Evolutionary conservation across 2,329 filamentous ascomycete genomes (phyloP), one percentile per base, ranked within the genome.

Genomic region (Pyricularia grisea): DNA sequence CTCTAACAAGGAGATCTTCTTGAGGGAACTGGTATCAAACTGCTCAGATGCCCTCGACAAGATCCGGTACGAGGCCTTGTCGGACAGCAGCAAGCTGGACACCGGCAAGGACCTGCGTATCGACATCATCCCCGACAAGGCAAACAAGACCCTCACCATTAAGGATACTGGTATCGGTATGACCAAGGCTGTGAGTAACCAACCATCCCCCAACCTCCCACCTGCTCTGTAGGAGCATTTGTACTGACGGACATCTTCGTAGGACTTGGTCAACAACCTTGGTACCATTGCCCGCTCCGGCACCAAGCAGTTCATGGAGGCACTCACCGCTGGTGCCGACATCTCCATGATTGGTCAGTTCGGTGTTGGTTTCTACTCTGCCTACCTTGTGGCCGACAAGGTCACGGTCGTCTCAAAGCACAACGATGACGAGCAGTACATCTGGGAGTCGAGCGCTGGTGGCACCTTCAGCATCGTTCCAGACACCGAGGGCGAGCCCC

Each of bases 291-390:
- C 95, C 81, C 93, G 95, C 81, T 99, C 95, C 72, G 95, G 95
- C 74, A 99, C 95, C 83, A 99, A 99, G 90, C 95, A 98, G 87
- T 99, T 99, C 85, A 99, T 99, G 95, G 95, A 99, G 88, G 95
- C 95, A 73, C 89, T 99, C 76, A 94, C 93, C 76, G 95, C 95
- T 74, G 95, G 95, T 87, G 95, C 95, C 80, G 95, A 99, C 84
- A 95, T 99, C 76, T 98, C 95, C 84, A 98, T 99, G 95, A 99
- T 99, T 81, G 95, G 95, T 79, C 95, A 99, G 86, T 99, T 99
- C 82, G 95, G 95, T 96, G 95, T 99, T 78, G 95, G 95, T 91
- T 99, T 99, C 92, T 99, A 99, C 90, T 98, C 95, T 72, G 95
- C 95, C 79, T 99, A 99, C 89, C 93, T 99, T 71, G 95, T 99